Conservation (phyloP, 1,284 basidiomycete species). For the Trametes pubescens region DNA sequence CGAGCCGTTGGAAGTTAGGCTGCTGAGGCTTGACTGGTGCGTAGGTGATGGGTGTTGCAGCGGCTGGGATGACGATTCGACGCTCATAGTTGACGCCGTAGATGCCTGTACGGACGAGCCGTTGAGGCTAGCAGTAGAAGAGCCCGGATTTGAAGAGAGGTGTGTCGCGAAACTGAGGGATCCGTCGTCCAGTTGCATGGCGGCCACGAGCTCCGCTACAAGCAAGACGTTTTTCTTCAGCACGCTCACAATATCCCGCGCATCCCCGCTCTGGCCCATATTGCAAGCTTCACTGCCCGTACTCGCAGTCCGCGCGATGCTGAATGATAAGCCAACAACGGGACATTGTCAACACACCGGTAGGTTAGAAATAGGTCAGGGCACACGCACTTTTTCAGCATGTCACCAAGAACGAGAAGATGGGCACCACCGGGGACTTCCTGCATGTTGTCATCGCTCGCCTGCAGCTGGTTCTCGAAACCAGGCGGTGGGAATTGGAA, state of each 20-base stretch:
- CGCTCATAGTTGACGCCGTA: conserved; percentile 28
- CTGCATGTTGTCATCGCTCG: conserved; percentile 39
- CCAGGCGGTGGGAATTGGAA: conserved; percentile 42
- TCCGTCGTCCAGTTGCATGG: conserved; percentile 51
- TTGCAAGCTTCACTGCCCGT: conserved; percentile 57
- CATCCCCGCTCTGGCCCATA: conserved; percentile 54
- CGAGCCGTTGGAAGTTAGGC: conserved; percentile 33
- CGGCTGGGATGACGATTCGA: conserved; percentile 21
- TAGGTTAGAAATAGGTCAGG: conserved; percentile 28
- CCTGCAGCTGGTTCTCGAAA: conserved; percentile 36
- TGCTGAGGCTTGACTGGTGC: conserved; percentile 35
- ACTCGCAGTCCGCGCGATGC: conserved; percentile 57
- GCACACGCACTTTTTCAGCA: conserved; percentile 49
- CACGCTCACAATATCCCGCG: conserved; percentile 55
- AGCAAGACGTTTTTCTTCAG: conserved; percentile 56
- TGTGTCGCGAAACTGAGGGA: conserved; percentile 14
- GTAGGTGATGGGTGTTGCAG: conserved; percentile 26
- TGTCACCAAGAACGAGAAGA: conserved; percentile 48
- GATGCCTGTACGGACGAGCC: conserved; percentile 19
- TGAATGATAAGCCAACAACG: conserved; percentile 34
- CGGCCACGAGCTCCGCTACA: conserved; percentile 57
- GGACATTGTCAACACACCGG: conserved; percentile 22
- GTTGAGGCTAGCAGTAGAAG: conserved; percentile 31
- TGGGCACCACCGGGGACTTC: conserved; percentile 46
- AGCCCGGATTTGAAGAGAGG: conserved; percentile 32